Percentiles rank a stretch among this genome's conserved stretches.
phyloP scores from a whole-genome alignment of 2,329 filamentous ascomycete genomes.

The Diaporthe helianthi region DNA sequence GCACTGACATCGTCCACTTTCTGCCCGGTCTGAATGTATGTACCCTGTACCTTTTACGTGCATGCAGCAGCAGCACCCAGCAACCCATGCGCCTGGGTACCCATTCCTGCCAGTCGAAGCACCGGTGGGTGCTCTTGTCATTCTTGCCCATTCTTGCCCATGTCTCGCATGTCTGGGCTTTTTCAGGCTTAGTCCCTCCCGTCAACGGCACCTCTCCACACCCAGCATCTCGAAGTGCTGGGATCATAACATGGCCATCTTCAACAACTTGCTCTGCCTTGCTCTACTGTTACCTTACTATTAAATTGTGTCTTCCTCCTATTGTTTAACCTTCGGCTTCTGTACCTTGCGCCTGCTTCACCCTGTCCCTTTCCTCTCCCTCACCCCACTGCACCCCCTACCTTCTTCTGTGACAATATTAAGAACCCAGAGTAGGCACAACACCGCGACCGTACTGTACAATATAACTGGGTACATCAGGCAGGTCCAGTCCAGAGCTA shows the following conservation, averaged over 20 bases:
- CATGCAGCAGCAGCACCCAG: not conserved
- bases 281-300: slow-evolving; percentile 24
- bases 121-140: slow-evolving; percentile 37
- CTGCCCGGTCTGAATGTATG: not conserved
- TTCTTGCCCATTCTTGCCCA: slow-evolving; percentile 47
- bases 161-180: slow-evolving; percentile 48
- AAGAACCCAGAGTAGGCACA: not conserved
- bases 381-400: not conserved
- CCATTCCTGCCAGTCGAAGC: not conserved
- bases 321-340: slow-evolving; percentile 37
- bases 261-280: slow-evolving; percentile 18
- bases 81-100: too few relatives aligned
- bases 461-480: too few relatives aligned
- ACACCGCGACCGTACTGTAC: not conserved
- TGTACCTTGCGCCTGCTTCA: slow-evolving; percentile 32
- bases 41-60: not conserved
- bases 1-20: slow-evolving; percentile 26
- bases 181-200: slow-evolving; percentile 48
- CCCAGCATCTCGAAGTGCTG: slow-evolving; percentile 39
- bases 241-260: slow-evolving; percentile 41
- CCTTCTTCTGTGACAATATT: not conserved
- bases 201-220: slow-evolving; percentile 46
- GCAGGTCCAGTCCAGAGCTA: slow-evolving; percentile 35
- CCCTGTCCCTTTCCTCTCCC: not conserved
- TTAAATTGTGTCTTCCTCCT: slow-evolving; percentile 43